A percentile compares a stretch with the other conserved stretches of the same genome.
Evolutionary conservation across 768 basidiomycete genomes (phyloP).

Genomic region (Roridomyces roridus): DNA sequence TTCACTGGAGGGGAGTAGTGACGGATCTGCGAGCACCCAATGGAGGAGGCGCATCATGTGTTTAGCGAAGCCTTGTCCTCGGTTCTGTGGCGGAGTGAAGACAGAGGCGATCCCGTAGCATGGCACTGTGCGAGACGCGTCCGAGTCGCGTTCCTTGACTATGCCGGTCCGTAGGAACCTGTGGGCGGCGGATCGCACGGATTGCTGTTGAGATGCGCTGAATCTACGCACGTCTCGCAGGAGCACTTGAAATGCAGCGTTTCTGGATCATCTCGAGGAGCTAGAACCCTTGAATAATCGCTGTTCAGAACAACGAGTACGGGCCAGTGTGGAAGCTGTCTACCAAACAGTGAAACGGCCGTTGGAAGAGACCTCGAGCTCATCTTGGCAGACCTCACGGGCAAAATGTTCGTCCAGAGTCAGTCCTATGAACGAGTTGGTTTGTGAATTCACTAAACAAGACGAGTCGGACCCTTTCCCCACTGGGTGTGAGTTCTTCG

Average conservation of each 20-base stretch:
- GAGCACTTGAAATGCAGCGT: constrained; percentile 63
- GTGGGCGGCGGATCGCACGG: neutral
- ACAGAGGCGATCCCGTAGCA: constrained; percentile 64
- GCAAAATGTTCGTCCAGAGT: constrained; percentile 53
- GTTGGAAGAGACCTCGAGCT: constrained; percentile 48
- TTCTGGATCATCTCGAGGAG: constrained; percentile 53
- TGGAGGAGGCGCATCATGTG: constrained; percentile 74
- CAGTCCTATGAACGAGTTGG: constrained; percentile 27
- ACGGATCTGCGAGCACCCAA: constrained; percentile 51
- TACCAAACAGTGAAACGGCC: constrained; percentile 61
- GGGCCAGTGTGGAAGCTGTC: neutral
- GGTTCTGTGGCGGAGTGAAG: constrained; percentile 55
- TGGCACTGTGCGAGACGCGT: constrained; percentile 32
- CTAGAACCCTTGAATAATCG: constrained; percentile 60
- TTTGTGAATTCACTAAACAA: constrained; percentile 31
- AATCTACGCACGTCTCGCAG: constrained; percentile 66
- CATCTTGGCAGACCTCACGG: constrained; percentile 45
- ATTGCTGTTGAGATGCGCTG: neutral
- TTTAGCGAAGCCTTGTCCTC: constrained; percentile 60
- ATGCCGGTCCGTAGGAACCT: constrained; percentile 39
- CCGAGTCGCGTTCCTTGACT: constrained; percentile 27
- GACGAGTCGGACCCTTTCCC: constrained; percentile 40
- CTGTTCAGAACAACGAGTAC: neutral
- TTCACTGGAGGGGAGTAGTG: constrained; percentile 21
- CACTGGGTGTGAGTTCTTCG: constrained; percentile 46